Conservation (phyloP, 1,284 basidiomycete genomes). For the Cutaneotrichosporon cavernicola region DNA sequence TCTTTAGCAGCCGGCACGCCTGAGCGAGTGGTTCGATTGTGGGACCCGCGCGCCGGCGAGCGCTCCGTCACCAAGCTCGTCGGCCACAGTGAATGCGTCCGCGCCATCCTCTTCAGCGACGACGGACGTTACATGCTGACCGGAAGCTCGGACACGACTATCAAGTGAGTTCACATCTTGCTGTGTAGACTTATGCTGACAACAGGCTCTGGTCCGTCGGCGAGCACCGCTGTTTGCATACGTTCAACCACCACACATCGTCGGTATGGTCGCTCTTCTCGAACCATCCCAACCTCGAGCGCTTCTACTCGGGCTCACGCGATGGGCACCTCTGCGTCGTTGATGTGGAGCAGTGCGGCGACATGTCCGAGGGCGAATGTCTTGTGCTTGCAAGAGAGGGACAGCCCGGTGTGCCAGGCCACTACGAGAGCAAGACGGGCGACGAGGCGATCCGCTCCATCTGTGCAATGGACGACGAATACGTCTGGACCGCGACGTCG, state of each 20-base stretch:
- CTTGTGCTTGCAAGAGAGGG: conserved; percentile 73
- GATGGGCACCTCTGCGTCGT: conserved; percentile 85
- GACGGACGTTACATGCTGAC: conserved; percentile 88
- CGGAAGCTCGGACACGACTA: conserved; percentile 77
- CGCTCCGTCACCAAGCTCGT: conserved; percentile 70
- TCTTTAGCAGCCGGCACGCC: conserved; percentile 86
- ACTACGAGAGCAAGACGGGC: conserved; percentile 52
- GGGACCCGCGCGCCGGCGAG: conserved; percentile 75
- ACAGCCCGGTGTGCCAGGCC: conserved; percentile 28
- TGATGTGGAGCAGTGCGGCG: conserved; percentile 76
- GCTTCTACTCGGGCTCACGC: conserved; percentile 94
- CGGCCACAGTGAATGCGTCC: conserved; percentile 95
- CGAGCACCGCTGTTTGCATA: conserved; percentile 85
- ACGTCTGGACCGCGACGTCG: conserved; percentile 88
- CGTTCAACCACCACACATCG: conserved; percentile 91
- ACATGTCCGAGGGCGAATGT: conserved; percentile 85
- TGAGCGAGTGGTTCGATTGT: conserved; percentile 82
- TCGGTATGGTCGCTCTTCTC: conserved; percentile 94
- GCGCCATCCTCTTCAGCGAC: conserved; percentile 80
- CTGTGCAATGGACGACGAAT: conserved; percentile 76
- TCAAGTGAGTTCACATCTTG: conserved; percentile 44
- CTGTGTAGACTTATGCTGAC: background rate
- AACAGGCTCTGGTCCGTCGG: conserved; percentile 92
- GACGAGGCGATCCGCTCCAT: conserved; percentile 79
- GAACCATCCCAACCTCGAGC: conserved; percentile 78